These are phyloP conservation scores for Cystobasidium sp. DNA, from an alignment of 1,284 basidiomycete species.

Conservation along the genomic window DNA sequence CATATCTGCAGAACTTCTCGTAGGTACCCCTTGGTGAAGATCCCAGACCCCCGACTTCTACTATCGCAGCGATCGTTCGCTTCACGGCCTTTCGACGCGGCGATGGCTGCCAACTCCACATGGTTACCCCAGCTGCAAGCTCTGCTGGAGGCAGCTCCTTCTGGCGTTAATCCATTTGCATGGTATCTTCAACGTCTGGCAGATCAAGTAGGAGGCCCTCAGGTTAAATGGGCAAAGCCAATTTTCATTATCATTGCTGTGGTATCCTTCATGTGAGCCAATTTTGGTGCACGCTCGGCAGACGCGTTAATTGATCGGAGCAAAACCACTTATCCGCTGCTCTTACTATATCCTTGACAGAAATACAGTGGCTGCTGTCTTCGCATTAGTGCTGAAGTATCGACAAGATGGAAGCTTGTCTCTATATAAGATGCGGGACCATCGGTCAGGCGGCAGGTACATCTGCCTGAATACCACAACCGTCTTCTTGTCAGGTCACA, in stretches of 20 bases:
- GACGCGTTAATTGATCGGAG: neutral
- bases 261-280: slow-evolving; percentile 24
- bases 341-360: slow-evolving; percentile 1
- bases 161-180: slow-evolving; percentile 20
- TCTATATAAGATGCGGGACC: slow-evolving; percentile 41
- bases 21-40: no score
- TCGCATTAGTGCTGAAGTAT: slow-evolving; percentile 1
- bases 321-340: neutral
- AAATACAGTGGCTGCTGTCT: slow-evolving; percentile 14
- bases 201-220: neutral
- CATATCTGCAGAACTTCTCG: no score
- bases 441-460: slow-evolving; percentile 32
- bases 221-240: slow-evolving; percentile 33
- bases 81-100: neutral
- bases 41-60: no score
- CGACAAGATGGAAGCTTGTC: slow-evolving; percentile 7
- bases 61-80: neutral
- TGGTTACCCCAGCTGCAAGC: slow-evolving; percentile 28
- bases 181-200: slow-evolving; percentile 16
- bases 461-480: slow-evolving; percentile 39
- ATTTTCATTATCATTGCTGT: slow-evolving; percentile 32
- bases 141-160: slow-evolving; percentile 21
- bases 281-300: neutral
- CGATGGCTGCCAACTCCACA: slow-evolving; percentile 25
- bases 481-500: slow-evolving; percentile 28